These are phyloP conservation scores for Edhazardia aedis DNA, from an alignment of 371 early-diverging fungal species.

Conservation along the genomic window DNA sequence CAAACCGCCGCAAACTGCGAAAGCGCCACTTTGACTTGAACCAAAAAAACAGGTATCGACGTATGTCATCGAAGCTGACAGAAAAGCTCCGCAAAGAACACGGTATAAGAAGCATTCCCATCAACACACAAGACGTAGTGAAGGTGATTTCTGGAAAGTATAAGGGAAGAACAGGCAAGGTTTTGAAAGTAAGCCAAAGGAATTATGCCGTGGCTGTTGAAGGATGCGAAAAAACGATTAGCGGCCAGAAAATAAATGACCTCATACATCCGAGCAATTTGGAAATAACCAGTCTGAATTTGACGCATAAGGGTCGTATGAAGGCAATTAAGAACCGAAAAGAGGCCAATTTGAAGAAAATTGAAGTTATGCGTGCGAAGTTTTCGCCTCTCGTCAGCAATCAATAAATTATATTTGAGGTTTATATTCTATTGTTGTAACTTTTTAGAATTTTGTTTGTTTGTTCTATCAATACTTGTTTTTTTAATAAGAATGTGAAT, in stretches of 20 bases:
- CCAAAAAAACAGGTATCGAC: constrained; percentile 25
- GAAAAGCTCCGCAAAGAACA: constrained; percentile 35
- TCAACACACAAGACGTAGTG: constrained; percentile 39
- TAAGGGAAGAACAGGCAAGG: constrained; percentile 34
- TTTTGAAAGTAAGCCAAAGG: constrained; percentile 28
- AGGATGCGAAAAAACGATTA: constrained; percentile 30
- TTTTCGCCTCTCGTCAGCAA: too few relatives aligned
- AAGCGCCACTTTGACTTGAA: constrained; percentile 40
- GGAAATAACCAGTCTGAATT: too few relatives aligned
- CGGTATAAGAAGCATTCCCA: constrained; percentile 35
- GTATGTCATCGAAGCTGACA: constrained; percentile 34
- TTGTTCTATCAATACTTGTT: too few relatives aligned
- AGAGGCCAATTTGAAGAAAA: too few relatives aligned
- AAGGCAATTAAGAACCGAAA: too few relatives aligned
- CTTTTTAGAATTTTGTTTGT: too few relatives aligned
- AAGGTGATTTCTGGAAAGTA: constrained; percentile 31
- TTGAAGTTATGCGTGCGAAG: too few relatives aligned
- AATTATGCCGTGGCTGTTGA: constrained; percentile 37
- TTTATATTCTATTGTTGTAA: too few relatives aligned
- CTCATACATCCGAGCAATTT: constrained; percentile 42
- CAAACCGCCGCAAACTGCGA: constrained; percentile 42
- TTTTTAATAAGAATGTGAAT: too few relatives aligned
- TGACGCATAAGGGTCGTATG: too few relatives aligned
- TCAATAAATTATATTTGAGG: too few relatives aligned
- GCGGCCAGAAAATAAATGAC: constrained; percentile 25